Evolutionary conservation across 441 rosid genomes (phyloP), one percentile per base, ranked within the genome.

Genomic region (Pelargonium cotyledonis): DNA sequence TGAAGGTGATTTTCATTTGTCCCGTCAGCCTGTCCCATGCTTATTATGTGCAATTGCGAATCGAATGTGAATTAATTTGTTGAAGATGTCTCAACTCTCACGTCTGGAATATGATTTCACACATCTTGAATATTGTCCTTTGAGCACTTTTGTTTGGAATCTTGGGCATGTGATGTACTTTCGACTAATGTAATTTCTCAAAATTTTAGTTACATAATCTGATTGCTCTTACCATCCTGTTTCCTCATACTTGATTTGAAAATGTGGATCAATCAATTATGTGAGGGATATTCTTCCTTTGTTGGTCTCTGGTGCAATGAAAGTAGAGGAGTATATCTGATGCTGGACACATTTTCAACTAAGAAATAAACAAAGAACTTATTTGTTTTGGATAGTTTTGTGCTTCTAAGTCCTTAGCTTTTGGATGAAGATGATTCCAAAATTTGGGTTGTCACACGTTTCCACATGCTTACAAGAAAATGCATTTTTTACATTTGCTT

Each of bases 1-100:
- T 57, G 26, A 57, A 57, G 62, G 62, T 57, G 62, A 57, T 57
- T 57, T 57, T 19, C 62, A 16, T 18, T 57, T 53, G 15, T 57
- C 21, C 62, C 7, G 62, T 57, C 8, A 55, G 8, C 62, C 29
- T 57, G 62, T 57, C 26, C 23, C 29, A 8, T 57, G 16, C 26
- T 18, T 26, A 57, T 57, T 57, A 19, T 8, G 62, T 57, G 62
- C 26, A 15, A 16, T 18, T 57, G 11, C 8, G 19, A 18, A 57
- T 57, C 11, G 18, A 57, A 5, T 15, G 10, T 15, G 9, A 55
- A 55, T 55, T 16, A 55, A 55, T 55, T 55, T 55, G 58, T 55
- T 16, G 4, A 55, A 55, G 26, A 18, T 53, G 21, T 6, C 60
- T 53, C 60, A 53, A n/a, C n/a, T n/a, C n/a, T n/a, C n/a, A n/a